Evolutionary conservation across 108 stramenopile species (phyloP).

Genomic region (Bacterosira constricta): DNA sequence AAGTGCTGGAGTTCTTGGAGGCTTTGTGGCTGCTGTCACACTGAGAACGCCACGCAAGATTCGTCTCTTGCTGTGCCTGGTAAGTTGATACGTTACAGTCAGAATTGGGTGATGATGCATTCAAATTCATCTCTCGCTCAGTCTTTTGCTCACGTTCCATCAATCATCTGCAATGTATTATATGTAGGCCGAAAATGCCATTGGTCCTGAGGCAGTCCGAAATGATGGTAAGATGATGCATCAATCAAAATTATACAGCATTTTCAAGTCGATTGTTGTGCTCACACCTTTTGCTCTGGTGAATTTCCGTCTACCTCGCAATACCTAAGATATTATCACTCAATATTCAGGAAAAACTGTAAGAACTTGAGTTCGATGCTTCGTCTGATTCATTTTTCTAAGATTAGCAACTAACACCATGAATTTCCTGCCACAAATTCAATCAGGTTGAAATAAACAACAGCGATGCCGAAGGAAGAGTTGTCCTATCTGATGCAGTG

Average conservation of each 20-base stretch:
- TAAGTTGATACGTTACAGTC: slow-evolving; percentile 90
- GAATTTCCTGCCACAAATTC: not conserved
- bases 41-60: slow-evolving; percentile 37
- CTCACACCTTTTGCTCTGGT: no score
- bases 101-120: slow-evolving; percentile 96
- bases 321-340: slow-evolving; percentile 63
- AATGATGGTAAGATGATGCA: slow-evolving; percentile 53
- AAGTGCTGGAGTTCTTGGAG: slow-evolving; percentile 77
- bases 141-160: not conserved
- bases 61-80: slow-evolving; percentile 73
- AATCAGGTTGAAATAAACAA: slow-evolving; percentile 83
- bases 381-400: no score
- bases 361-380: not conserved
- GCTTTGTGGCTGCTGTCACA: slow-evolving; percentile 53
- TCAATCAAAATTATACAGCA: no score
- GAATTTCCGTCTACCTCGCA: not conserved
- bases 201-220: slow-evolving; percentile 70
- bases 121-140: slow-evolving; percentile 81
- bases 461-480: slow-evolving; percentile 87
- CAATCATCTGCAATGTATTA: no score
- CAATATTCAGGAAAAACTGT: slow-evolving; percentile 86
- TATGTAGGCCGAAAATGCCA: slow-evolving; percentile 78
- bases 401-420: not conserved
- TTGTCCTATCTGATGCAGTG: slow-evolving; percentile 82
- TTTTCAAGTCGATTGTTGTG: no score